phyloP scores from a whole-genome alignment of 208 protist genomes.

The Tritrichomonas foetus region DNA sequence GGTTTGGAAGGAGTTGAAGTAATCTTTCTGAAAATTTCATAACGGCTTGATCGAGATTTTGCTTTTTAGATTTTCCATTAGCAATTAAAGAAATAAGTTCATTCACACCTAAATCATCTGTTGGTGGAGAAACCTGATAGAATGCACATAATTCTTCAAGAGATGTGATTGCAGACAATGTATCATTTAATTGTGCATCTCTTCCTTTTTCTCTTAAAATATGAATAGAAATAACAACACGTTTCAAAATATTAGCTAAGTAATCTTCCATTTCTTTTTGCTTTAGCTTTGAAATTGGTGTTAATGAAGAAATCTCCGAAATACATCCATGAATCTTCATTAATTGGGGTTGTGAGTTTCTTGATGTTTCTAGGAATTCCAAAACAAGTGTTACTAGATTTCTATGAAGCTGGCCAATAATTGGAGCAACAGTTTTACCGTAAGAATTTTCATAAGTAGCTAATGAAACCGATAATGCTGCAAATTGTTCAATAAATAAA shows the following conservation, averaged over 20 bases:
- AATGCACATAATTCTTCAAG: background rate
- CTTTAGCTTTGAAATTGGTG: slow-evolving; percentile 21
- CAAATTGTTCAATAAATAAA: background rate
- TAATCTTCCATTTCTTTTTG: slow-evolving; percentile 25
- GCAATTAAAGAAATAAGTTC: background rate
- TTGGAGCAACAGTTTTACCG: slow-evolving; percentile 18
- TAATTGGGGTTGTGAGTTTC: background rate
- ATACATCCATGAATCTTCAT: background rate
- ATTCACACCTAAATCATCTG: background rate
- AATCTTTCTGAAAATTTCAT: background rate
- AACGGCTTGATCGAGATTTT: background rate
- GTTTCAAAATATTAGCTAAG: background rate
- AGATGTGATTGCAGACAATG: background rate
- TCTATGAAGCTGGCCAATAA: background rate
- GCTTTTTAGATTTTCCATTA: background rate
- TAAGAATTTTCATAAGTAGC: background rate
- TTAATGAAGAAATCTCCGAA: background rate
- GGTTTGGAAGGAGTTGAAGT: background rate
- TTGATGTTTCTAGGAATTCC: background rate
- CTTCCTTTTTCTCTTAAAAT: background rate
- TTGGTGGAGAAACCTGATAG: background rate
- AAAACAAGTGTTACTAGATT: background rate
- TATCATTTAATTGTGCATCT: background rate
- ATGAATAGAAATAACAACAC: background rate
- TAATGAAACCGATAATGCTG: background rate